Evolutionary conservation across 2,329 filamentous ascomycete species (phyloP).

Genomic region (Sordariomycetes sp.): DNA sequence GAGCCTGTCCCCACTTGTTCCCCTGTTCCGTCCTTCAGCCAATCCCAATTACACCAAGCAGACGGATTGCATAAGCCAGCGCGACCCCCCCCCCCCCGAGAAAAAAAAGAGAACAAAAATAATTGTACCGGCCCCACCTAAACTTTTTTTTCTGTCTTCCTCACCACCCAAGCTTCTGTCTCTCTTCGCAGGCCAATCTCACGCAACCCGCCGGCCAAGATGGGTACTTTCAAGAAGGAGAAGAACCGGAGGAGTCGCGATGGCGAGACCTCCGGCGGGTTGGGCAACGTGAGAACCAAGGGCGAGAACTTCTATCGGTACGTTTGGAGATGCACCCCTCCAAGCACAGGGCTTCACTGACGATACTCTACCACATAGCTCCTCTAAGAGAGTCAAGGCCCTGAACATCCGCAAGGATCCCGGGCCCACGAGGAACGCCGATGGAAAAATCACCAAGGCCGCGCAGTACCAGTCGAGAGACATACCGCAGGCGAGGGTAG

Average conservation of each 20-base stretch:
- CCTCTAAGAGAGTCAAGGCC: constrained; percentile 77
- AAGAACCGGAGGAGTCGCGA: constrained; percentile 68
- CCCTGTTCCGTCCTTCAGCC: background rate
- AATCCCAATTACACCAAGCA: background rate
- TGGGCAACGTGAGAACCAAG: constrained; percentile 84
- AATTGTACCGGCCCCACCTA: background rate
- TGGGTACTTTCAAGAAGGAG: constrained; percentile 93
- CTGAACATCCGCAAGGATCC: constrained; percentile 88
- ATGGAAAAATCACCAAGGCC: constrained; percentile 73
- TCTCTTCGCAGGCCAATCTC: background rate
- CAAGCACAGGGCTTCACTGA: background rate
- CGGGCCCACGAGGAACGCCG: constrained; percentile 66
- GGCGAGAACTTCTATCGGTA: constrained; percentile 97
- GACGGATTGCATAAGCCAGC: background rate
- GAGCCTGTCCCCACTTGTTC: background rate
- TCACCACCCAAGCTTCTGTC: background rate
- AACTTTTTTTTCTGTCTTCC: background rate
- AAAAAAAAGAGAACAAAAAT: background rate
- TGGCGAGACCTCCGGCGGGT: constrained; percentile 74
- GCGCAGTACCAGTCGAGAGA: constrained; percentile 77
- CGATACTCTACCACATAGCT: constrained; percentile 14
- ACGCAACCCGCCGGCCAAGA: constrained; percentile 22
- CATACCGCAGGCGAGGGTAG: constrained; percentile 69
- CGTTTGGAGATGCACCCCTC: constrained; percentile 11
- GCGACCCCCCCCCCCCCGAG: too few relatives aligned